phyloP scores from a whole-genome alignment of 1,284 basidiomycete species.

The Austropuccinia psidii region DNA sequence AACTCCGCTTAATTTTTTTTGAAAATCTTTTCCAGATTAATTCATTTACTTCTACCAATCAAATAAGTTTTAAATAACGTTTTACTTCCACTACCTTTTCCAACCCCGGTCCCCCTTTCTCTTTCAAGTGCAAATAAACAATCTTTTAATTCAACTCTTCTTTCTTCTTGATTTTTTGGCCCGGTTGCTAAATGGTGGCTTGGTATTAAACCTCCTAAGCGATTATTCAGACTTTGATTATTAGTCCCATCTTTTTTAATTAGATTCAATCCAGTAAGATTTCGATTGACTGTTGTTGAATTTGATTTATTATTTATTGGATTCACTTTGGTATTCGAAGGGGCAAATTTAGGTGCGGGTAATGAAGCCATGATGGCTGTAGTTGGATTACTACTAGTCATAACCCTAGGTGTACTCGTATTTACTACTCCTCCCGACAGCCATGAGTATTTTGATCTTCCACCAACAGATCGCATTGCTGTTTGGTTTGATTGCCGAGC shows the following conservation, averaged over 20 bases:
- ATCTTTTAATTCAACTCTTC: background rate
- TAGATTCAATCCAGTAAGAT: background rate
- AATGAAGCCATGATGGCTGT: slow-evolving; percentile 12
- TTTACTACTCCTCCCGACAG: slow-evolving; percentile 59
- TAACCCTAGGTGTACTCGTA: slow-evolving; percentile 43
- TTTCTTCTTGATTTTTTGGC: no score
- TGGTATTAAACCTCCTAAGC: slow-evolving; percentile 3
- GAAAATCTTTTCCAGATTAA: no score
- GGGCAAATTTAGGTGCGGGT: slow-evolving; percentile 19
- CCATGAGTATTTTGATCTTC: slow-evolving; percentile 67
- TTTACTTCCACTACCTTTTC: slow-evolving; percentile 1
- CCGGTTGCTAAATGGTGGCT: background rate
- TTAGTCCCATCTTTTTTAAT: background rate
- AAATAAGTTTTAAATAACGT: slow-evolving; percentile 9
- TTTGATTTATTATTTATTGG: background rate
- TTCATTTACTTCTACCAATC: no score
- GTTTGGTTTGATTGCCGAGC: slow-evolving; percentile 82
- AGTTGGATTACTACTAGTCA: background rate
- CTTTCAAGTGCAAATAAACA: slow-evolving; percentile 14
- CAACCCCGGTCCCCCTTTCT: slow-evolving; percentile 11
- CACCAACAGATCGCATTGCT: slow-evolving; percentile 72
- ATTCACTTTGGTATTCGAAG: background rate
- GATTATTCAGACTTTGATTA: no score
- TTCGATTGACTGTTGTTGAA: background rate
- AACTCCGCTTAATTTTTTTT: no score